A percentile compares a stretch with the other conserved stretches of the same genome.
Conservation (phyloP, 441 rosid genomes). For the Populus trichocarpa region DNA sequence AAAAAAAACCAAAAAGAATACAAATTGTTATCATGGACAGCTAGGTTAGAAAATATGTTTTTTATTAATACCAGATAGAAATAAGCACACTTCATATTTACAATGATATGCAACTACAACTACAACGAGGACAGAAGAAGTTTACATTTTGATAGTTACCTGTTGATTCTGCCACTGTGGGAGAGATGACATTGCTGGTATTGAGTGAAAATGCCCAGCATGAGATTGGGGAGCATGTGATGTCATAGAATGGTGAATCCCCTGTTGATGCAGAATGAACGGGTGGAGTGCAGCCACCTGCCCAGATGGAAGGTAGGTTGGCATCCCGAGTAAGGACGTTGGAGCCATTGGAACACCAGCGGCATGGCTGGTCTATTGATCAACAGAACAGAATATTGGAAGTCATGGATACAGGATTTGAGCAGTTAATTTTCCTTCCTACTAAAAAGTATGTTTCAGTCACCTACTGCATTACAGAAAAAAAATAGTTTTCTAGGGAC, state of each 20-base stretch:
- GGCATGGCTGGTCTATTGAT: conserved; percentile 47
- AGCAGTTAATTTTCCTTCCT: neutral
- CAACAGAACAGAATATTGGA: conserved; percentile 13
- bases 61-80: neutral
- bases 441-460: neutral
- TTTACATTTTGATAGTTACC: conserved; percentile 30
- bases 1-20: neutral
- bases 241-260: conserved; percentile 56
- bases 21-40: neutral
- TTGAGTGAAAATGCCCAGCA: conserved; percentile 50
- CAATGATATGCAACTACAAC: conserved; percentile 5
- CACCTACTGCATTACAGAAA: neutral
- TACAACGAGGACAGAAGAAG: neutral
- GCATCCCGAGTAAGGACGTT: conserved; percentile 63
- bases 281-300: conserved; percentile 79
- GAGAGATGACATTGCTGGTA: conserved; percentile 40
- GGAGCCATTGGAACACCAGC: conserved; percentile 54
- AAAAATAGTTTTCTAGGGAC: neutral
- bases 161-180: conserved; percentile 79
- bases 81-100: conserved; percentile 8
- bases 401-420: neutral
- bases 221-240: conserved; percentile 61
- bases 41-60: neutral
- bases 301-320: conserved; percentile 69
- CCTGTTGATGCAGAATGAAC: conserved; percentile 73